phyloP scores from a whole-genome alignment of 2,329 filamentous ascomycete species.

The Hypocreales sp. region DNA sequence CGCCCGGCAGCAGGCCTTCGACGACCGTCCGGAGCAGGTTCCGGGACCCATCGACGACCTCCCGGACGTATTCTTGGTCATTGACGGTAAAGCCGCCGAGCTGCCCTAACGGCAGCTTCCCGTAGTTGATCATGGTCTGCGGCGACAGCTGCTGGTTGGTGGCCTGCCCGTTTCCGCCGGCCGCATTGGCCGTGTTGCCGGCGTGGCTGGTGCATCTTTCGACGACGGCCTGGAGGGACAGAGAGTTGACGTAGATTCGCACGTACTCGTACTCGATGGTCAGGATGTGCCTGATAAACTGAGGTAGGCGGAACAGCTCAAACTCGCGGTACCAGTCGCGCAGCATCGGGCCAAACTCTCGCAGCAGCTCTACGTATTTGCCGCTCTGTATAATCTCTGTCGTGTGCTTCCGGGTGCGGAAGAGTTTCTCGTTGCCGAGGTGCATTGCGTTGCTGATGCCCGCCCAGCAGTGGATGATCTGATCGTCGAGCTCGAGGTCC shows the following conservation, averaged over 20 bases:
- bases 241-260: conserved; percentile 83
- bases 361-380: conserved; percentile 65
- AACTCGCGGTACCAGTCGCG: conserved; percentile 70
- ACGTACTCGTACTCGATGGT: conserved; percentile 94
- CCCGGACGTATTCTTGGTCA: conserved; percentile 58
- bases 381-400: conserved; percentile 78
- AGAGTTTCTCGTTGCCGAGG: conserved; percentile 74
- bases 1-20: conserved; percentile 56
- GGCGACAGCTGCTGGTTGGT: conserved; percentile 31
- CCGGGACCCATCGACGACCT: conserved; percentile 64
- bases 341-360: conserved; percentile 67
- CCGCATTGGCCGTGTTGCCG: conserved; percentile 24
- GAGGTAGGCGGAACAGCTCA: conserved; percentile 56
- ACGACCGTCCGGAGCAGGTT: conserved; percentile 66
- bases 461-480: conserved; percentile 78
- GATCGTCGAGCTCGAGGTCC: conserved; percentile 50
- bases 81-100: conserved; percentile 47
- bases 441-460: conserved; percentile 90
- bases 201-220: conserved; percentile 77
- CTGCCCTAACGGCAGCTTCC: conserved; percentile 47
- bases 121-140: conserved; percentile 49
- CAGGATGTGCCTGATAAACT: conserved; percentile 58
- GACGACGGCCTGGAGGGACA: conserved; percentile 87
- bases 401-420: conserved; percentile 74
- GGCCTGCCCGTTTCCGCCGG: conserved; percentile 15